A percentile compares a stretch with the other conserved stretches of the same genome.
phyloP scores from a whole-genome alignment of 768 basidiomycete species.

The Pleurotus pulmonarius region DNA sequence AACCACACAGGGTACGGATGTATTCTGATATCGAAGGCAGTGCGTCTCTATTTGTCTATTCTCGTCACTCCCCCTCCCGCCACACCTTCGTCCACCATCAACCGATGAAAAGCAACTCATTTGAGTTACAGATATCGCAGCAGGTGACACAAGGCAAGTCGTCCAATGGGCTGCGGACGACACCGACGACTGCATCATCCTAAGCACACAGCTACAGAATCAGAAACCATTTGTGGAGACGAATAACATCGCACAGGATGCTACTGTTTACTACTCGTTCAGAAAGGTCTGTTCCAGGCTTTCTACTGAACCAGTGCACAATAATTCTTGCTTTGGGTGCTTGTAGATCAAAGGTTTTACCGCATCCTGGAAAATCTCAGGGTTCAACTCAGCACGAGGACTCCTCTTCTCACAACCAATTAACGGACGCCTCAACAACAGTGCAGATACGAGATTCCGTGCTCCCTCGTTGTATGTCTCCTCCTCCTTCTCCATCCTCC shows the following conservation, averaged over 20 bases:
- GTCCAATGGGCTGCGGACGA: not conserved
- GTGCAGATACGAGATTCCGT: slow-evolving; percentile 36
- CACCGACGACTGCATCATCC: not conserved
- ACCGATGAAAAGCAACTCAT: not conserved
- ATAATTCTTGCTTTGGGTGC: not conserved
- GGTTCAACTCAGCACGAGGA: slow-evolving; percentile 33
- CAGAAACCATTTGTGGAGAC: slow-evolving; percentile 11
- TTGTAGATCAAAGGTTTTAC: slow-evolving; percentile 18
- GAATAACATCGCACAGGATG: slow-evolving; percentile 47
- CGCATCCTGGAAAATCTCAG: slow-evolving; percentile 42
- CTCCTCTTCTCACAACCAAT: slow-evolving; percentile 30
- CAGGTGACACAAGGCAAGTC: not conserved
- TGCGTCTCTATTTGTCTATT: not conserved
- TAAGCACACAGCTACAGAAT: not conserved
- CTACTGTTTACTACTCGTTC: slow-evolving; percentile 43
- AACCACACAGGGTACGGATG: slow-evolving; percentile 4
- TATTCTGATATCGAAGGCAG: slow-evolving; percentile 9
- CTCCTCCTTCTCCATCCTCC: too few relatives aligned
- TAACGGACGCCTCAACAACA: slow-evolving; percentile 32
- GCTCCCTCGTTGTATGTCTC: slow-evolving; percentile 20
- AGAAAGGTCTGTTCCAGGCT: slow-evolving; percentile 22
- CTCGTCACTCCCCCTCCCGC: too few relatives aligned
- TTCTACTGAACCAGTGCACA: not conserved
- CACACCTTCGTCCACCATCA: too few relatives aligned
- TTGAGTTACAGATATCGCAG: not conserved